Base-by-base conservation (phyloP, 225 moss, liverwort and hornwort genomes). In the Takakia lepidozioides region DNA sequence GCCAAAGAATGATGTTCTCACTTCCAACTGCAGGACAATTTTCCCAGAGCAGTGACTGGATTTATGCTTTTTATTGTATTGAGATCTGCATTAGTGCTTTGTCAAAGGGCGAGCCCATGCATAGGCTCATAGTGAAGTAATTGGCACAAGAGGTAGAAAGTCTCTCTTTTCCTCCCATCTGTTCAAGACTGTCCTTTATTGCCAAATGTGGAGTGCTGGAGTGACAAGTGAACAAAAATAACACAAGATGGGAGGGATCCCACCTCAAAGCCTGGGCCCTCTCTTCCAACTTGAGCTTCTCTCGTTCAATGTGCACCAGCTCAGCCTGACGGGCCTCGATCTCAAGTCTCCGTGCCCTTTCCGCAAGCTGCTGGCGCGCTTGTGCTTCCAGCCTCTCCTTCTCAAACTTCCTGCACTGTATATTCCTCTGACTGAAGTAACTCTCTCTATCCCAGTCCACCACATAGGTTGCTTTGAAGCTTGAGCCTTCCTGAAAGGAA, bases 341-440 rank as follows among this genome's bases (percentile, higher is more conserved):
- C 47, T 78, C 64, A 38, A 39, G 46, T 59, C 63, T 70, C 55
- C 50, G 57, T 27, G 48, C 49, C 44, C 48, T 47, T 46, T 75
- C 71, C 25, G 54, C 58, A 46, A 46, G 46, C 50, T 67, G 69
- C 43, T 53, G 56, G 67, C 70, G 70, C 50, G 56, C 46, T 57
- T 61, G 67, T 36, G 66, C 64, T 41, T 80, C 80, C 27, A 70
- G 51, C 20, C 73, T 71, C 48, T 74, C 70, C 58, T 70, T 79
- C 63, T 75, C 75, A 55, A 80, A 80, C 51, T 75, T 80, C 19
- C 80, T 67, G 58, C 68, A 63, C 54, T 71, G 80, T 3, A 80
- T 73, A 15, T 75, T 80, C 48, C 63, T 24, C 19, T 67, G 54
- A 54, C 75, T 75, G 30, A 80, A 80, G 56, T 75, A 75, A 16